These are phyloP conservation scores for Penicillium bialowiezense DNA, from an alignment of 495 filamentous ascomycete genomes.

Conservation along the genomic window DNA sequence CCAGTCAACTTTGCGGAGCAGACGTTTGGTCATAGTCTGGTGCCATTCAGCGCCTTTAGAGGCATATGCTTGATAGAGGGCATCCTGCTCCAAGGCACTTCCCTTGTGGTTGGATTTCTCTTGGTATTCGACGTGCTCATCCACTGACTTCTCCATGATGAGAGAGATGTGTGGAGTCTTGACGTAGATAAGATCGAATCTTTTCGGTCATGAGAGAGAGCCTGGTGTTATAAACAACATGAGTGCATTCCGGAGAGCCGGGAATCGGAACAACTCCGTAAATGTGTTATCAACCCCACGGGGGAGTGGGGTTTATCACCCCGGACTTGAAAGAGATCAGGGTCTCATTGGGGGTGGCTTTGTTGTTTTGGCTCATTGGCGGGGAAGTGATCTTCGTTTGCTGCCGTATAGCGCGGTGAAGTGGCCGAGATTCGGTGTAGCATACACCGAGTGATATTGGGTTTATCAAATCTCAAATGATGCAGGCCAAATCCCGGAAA, in stretches of 20 bases:
- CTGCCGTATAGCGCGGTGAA: neutral
- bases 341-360: neutral
- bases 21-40: constrained; percentile 28
- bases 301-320: neutral
- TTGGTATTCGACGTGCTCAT: constrained; percentile 17
- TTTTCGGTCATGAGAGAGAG: too few species aligned
- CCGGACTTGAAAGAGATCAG: neutral
- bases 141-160: constrained; percentile 8
- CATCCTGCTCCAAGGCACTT: constrained; percentile 21
- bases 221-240: neutral
- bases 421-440: neutral
- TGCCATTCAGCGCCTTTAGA: constrained; percentile 34
- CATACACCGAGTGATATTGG: neutral
- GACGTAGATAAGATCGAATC: too few species aligned
- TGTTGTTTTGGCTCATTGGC: neutral
- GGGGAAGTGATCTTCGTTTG: neutral
- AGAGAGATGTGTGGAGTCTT: neutral
- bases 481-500: too few species aligned
- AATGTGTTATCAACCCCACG: neutral
- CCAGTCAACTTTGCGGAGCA: constrained; percentile 62
- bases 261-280: neutral
- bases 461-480: too few species aligned
- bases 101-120: constrained; percentile 8
- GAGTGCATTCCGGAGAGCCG: neutral
- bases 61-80: constrained; percentile 30